Percentiles rank a stretch among this genome's conserved stretches.
phyloP scores from a whole-genome alignment of 345 rosid genomes.

The Citrus mangshanensis region DNA sequence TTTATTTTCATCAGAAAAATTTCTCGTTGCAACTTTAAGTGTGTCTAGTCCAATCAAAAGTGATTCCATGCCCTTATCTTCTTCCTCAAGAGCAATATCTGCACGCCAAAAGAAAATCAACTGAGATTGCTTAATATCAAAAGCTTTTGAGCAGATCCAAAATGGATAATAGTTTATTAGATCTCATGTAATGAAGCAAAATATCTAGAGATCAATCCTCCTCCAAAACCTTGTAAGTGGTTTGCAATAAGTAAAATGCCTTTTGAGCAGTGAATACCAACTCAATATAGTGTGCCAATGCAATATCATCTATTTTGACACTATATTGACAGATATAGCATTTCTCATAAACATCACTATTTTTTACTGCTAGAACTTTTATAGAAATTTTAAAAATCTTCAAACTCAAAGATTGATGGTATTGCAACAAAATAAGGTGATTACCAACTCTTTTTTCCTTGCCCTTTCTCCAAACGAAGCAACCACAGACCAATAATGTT shows the following conservation, averaged over 20 bases:
- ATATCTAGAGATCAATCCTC: neutral
- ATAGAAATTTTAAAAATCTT: neutral
- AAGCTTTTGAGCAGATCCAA: neutral
- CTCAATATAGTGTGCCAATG: neutral
- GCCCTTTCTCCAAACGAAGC: constrained; percentile 22
- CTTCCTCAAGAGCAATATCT: constrained; percentile 15
- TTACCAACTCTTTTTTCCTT: constrained; percentile 18
- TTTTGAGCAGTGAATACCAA: neutral
- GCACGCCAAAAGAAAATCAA: neutral
- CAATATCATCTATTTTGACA: neutral
- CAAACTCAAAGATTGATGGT: neutral
- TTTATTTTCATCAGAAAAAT: constrained; percentile 31
- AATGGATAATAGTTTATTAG: neutral
- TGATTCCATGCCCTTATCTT: constrained; percentile 19
- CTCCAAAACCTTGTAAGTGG: neutral
- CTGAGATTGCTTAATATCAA: neutral
- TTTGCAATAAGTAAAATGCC: neutral
- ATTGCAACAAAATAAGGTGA: neutral
- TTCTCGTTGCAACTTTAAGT: constrained; percentile 31
- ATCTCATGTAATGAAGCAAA: neutral
- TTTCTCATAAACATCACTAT: neutral
- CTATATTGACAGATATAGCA: too few relatives aligned
- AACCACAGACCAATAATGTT: constrained; percentile 9
- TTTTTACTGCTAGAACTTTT: neutral
- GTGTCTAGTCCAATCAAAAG: constrained; percentile 26